Conservation (phyloP, 2,329 filamentous ascomycete species). For the Sporothrix pseudoabietina region DNA sequence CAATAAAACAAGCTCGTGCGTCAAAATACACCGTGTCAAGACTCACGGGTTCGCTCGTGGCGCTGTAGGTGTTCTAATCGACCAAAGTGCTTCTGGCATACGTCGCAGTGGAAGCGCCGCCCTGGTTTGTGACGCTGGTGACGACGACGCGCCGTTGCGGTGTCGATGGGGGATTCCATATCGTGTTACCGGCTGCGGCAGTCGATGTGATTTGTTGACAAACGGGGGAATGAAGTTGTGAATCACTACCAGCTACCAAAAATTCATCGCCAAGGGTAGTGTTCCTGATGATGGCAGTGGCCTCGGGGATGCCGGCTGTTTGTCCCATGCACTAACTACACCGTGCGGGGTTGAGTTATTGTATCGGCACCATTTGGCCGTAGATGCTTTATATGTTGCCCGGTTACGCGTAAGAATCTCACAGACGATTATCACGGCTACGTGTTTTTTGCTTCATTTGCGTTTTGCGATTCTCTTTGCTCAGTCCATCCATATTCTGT, state of each 20-base stretch:
- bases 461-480: no score
- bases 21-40: not conserved
- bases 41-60: not conserved
- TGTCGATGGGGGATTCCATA: not conserved
- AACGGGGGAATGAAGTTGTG: not conserved
- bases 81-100: constrained; percentile 16
- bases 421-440: not conserved
- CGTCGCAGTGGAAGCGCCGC: constrained; percentile 4
- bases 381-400: not conserved
- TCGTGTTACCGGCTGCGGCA: not conserved
- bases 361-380: constrained; percentile 6
- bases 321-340: not conserved
- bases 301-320: not conserved
- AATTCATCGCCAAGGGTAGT: no score
- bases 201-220: not conserved
- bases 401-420: not conserved
- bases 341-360: not conserved
- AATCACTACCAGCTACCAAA: not conserved
- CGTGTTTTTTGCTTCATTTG: not conserved
- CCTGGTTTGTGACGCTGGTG: constrained; percentile 10
- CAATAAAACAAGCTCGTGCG: not conserved
- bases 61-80: constrained; percentile 15
- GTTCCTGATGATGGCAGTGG: not conserved
- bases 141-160: not conserved
- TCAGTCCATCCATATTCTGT: no score